Conservation (phyloP, 1,284 basidiomycete species). For the Porodaedalea pini region DNA sequence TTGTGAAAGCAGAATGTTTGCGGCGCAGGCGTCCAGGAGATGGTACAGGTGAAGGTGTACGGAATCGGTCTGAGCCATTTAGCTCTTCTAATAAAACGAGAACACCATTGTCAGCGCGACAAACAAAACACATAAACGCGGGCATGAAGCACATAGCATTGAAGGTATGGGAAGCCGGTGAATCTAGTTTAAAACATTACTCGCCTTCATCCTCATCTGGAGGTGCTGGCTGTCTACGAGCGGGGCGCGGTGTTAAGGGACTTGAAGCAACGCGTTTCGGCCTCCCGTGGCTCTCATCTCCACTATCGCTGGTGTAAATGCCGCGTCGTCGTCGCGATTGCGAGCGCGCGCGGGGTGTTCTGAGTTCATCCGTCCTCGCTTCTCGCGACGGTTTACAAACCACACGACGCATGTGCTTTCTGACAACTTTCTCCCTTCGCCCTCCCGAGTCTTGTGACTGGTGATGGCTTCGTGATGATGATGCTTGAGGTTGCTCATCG, state of each 20-base stretch:
- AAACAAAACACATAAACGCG: background rate
- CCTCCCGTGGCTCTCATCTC: background rate
- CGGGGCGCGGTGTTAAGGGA: background rate
- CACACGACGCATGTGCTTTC: background rate
- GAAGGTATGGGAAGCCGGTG: background rate
- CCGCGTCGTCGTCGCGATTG: background rate
- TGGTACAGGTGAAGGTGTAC: slow-evolving; percentile 31
- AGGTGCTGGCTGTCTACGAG: background rate
- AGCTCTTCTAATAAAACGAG: slow-evolving; percentile 24
- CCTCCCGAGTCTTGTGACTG: slow-evolving; percentile 20
- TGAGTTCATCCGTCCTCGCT: slow-evolving; percentile 17
- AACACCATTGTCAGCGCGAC: background rate
- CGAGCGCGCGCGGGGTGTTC: slow-evolving; percentile 21
- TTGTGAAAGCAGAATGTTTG: slow-evolving; percentile 50
- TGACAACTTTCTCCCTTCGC: too few relatives aligned
- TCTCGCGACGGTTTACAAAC: background rate
- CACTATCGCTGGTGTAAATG: background rate
- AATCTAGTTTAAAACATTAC: background rate
- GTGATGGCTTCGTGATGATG: slow-evolving; percentile 27
- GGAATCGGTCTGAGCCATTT: slow-evolving; percentile 29
- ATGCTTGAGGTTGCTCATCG: slow-evolving; percentile 23
- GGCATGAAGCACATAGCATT: background rate
- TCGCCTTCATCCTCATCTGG: slow-evolving; percentile 1
- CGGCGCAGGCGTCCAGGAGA: slow-evolving; percentile 28
- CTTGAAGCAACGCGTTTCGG: background rate